Conservation (phyloP, 352 stramenopile species). For the Globisporangium nunn region DNA sequence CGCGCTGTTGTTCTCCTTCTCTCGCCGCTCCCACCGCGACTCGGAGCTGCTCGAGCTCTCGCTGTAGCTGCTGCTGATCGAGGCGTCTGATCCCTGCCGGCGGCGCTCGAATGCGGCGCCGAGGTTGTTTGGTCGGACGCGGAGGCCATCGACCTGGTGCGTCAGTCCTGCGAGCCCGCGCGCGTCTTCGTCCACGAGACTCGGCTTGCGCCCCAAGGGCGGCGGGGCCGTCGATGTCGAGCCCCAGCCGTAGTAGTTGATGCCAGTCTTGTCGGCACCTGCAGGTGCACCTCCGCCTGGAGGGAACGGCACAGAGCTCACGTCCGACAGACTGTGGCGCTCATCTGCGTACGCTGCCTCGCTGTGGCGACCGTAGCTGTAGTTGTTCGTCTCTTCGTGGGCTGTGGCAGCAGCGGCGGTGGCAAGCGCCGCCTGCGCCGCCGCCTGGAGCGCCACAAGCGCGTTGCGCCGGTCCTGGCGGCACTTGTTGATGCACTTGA, state of each 20-base stretch:
- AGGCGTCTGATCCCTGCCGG: slow-evolving; percentile 40
- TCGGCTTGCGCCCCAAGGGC: slow-evolving; percentile 35
- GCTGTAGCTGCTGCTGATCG: slow-evolving; percentile 22
- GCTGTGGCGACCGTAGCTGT: slow-evolving; percentile 6
- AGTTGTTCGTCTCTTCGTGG: slow-evolving; percentile 19
- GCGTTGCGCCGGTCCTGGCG: slow-evolving; percentile 48
- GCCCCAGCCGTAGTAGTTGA: slow-evolving; percentile 53
- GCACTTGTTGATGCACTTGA: slow-evolving; percentile 72
- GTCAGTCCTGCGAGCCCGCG: slow-evolving; percentile 14
- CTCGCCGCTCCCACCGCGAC: slow-evolving; percentile 9
- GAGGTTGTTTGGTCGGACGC: too few species aligned
- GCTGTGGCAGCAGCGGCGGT: neutral
- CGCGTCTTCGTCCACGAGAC: slow-evolving; percentile 21
- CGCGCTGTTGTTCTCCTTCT: slow-evolving; percentile 9
- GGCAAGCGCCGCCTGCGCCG: slow-evolving; percentile 4
- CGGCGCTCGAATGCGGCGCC: slow-evolving; percentile 20
- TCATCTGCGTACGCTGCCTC: slow-evolving; percentile 4
- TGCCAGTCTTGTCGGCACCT: slow-evolving; percentile 8
- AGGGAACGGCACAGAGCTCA: neutral
- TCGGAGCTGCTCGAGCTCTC: slow-evolving; percentile 18
- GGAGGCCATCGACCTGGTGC: neutral
- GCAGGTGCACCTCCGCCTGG: neutral
- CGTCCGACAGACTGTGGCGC: slow-evolving; percentile 26
- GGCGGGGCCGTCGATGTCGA: slow-evolving; percentile 30
- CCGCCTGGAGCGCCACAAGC: slow-evolving; percentile 14